Conservation (phyloP, 176 grass and related monocot species). For the Pharus latifolius region DNA sequence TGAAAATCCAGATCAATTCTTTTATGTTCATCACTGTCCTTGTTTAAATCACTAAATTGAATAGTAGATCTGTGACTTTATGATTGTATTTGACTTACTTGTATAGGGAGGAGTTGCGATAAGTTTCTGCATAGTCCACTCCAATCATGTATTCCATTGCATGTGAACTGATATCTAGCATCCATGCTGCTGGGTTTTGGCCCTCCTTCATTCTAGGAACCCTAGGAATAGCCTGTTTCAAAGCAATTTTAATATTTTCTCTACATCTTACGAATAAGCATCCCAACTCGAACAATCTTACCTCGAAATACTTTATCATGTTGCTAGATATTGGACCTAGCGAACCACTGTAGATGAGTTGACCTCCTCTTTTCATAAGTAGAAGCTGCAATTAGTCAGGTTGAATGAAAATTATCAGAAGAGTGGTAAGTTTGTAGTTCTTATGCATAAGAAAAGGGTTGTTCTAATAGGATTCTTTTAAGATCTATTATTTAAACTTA, state of each 20-base stretch:
- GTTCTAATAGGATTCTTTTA: not conserved
- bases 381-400: slow-evolving; percentile 49
- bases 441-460: not conserved
- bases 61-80: not conserved
- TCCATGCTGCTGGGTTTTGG: slow-evolving; percentile 83
- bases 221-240: slow-evolving; percentile 61
- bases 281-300: slow-evolving; percentile 27
- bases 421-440: not conserved
- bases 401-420: slow-evolving; percentile 3
- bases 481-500: not conserved
- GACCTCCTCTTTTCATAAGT: slow-evolving; percentile 91
- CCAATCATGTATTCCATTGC: slow-evolving; percentile 57
- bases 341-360: slow-evolving; percentile 71
- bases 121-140: slow-evolving; percentile 69
- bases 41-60: not conserved
- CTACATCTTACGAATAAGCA: not conserved
- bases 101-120: slow-evolving; percentile 53
- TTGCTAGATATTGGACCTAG: slow-evolving; percentile 62
- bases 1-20: not conserved
- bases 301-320: slow-evolving; percentile 93
- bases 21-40: not conserved
- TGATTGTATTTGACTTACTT: slow-evolving; percentile 31
- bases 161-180: slow-evolving; percentile 70
- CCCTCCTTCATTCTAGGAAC: slow-evolving; percentile 65
- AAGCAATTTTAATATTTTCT: slow-evolving; percentile 12